A percentile compares a stretch with the other conserved stretches of the same genome.
These are phyloP conservation scores for Penicillium tannophilum DNA, from an alignment of 495 filamentous ascomycete genomes.

Conservation along the genomic window DNA sequence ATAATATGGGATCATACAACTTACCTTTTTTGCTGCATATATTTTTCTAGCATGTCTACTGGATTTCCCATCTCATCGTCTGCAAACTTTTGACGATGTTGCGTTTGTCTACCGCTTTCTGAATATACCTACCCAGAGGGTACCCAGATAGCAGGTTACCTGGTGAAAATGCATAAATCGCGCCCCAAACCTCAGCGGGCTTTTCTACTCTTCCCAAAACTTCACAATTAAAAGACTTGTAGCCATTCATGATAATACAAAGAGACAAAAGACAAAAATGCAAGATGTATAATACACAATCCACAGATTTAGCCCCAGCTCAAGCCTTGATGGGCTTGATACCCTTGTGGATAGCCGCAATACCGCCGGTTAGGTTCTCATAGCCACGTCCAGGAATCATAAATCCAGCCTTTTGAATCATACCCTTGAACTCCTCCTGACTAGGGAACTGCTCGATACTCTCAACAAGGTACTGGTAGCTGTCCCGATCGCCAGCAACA, in stretches of 20 bases:
- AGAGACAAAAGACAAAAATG: slow-evolving; percentile 6
- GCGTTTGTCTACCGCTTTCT: slow-evolving; percentile 13
- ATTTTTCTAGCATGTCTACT: slow-evolving; percentile 15
- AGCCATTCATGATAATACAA: slow-evolving; percentile 9
- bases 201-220: background rate
- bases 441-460: slow-evolving; percentile 92
- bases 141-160: background rate
- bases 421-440: slow-evolving; percentile 78
- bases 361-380: slow-evolving; percentile 86
- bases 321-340: slow-evolving; percentile 71
- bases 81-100: slow-evolving; percentile 24
- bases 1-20: slow-evolving; percentile 7
- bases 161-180: background rate
- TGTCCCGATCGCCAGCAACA: slow-evolving; percentile 90
- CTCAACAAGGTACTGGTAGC: slow-evolving; percentile 98
- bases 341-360: slow-evolving; percentile 95
- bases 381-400: slow-evolving; percentile 77
- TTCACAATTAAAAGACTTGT: background rate
- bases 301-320: slow-evolving; percentile 1
- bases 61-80: slow-evolving; percentile 12
- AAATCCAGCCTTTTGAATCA: slow-evolving; percentile 91
- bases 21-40: background rate
- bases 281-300: slow-evolving; percentile 16
- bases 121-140: background rate
- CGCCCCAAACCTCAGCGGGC: background rate